Conservation (phyloP, 106 monocot species). For the Apostasia shenzhenica region DNA sequence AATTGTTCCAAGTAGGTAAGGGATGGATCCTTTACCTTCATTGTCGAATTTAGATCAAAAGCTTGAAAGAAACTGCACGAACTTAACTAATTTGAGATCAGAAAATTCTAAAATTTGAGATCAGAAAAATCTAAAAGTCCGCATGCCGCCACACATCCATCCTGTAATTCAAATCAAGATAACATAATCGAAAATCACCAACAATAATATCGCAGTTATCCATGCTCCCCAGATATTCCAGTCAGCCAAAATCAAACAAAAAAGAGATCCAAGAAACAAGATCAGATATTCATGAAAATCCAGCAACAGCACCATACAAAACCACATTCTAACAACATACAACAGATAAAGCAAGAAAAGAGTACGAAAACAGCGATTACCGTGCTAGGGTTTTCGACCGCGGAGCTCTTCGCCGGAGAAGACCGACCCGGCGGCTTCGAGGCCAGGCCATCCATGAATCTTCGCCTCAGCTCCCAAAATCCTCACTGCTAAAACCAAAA, state of each 20-base stretch:
- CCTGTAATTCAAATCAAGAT: no score
- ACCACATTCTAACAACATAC: background rate
- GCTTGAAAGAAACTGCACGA: no score
- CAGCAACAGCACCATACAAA: background rate
- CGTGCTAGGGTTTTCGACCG: background rate
- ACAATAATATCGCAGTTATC: no score
- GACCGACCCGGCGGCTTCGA: background rate
- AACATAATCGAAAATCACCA: no score
- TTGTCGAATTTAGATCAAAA: no score
- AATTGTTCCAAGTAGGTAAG: no score
- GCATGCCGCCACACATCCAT: no score
- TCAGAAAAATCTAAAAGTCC: no score
- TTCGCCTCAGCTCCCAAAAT: background rate
- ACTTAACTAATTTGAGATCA: no score
- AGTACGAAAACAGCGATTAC: background rate
- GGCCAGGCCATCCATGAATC: background rate
- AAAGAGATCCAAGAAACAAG: background rate
- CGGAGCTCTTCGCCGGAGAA: background rate
- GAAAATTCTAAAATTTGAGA: no score
- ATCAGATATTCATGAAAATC: background rate
- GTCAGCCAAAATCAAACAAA: background rate
- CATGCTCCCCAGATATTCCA: background rate
- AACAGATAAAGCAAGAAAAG: background rate
- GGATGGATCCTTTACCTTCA: no score
- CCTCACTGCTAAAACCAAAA: background rate